Conservation (phyloP, 2,329 filamentous ascomycete species). For the Neonectria ditissima region DNA sequence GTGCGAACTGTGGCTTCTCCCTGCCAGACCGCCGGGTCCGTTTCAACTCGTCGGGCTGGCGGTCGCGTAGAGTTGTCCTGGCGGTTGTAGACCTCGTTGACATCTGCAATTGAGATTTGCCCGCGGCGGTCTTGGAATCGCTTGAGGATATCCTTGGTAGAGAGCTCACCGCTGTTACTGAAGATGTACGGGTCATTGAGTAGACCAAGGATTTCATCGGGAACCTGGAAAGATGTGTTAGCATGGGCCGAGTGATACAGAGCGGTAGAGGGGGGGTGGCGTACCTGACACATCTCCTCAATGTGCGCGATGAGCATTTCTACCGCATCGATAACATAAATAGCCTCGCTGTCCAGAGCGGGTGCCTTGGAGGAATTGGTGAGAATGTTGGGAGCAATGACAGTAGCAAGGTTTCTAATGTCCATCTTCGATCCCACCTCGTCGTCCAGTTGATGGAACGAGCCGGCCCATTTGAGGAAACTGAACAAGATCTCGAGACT, state of each 20-base stretch:
- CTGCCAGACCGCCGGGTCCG: conserved; percentile 86
- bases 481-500: conserved; percentile 94
- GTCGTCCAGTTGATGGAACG: conserved; percentile 97
- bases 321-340: conserved; percentile 92
- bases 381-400: conserved; percentile 96
- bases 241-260: background rate
- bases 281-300: conserved; percentile 96
- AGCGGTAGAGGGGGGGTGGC: conserved; percentile 44
- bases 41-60: conserved; percentile 77
- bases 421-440: conserved; percentile 99
- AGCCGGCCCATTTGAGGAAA: conserved; percentile 97
- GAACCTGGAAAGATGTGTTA: conserved; percentile 72
- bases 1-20: conserved; percentile 87
- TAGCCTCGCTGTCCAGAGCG: conserved; percentile 85
- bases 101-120: conserved; percentile 70
- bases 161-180: conserved; percentile 85
- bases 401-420: conserved; percentile 94
- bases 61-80: conserved; percentile 68
- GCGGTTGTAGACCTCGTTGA: conserved; percentile 67
- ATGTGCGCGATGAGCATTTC: conserved; percentile 92
- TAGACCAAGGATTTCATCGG: conserved; percentile 88
- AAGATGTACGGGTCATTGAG: conserved; percentile 87
- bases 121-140: conserved; percentile 84
- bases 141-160: conserved; percentile 96
- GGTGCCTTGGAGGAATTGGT: conserved; percentile 75